Conservation (phyloP, 192 early-diverging fungal genomes). For the Dispira simplex region DNA sequence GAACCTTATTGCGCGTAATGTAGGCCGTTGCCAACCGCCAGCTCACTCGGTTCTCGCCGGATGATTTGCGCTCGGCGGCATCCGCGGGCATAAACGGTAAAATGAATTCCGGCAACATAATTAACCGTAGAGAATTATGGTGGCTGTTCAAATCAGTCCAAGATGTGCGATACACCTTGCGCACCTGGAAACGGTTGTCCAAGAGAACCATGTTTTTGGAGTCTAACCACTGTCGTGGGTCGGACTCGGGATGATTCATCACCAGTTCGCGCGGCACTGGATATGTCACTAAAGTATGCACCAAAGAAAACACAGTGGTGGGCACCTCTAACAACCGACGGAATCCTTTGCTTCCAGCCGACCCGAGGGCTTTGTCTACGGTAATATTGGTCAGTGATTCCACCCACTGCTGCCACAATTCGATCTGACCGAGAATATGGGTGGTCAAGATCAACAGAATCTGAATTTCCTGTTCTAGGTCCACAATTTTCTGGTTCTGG, state of each 20-base stretch:
- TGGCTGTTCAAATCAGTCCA: neutral
- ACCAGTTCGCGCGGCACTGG: too few species aligned
- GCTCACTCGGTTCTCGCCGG: neutral
- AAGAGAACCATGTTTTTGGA: neutral
- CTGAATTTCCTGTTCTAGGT: neutral
- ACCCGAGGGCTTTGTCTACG: neutral
- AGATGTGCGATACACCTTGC: slow-evolving; percentile 1
- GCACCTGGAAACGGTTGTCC: neutral
- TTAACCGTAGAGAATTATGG: neutral
- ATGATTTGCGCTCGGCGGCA: neutral
- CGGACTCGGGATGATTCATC: too few species aligned
- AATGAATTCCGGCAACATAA: neutral
- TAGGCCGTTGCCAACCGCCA: slow-evolving; percentile 3
- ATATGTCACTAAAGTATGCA: neutral
- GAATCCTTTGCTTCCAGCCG: neutral
- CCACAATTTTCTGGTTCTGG: neutral
- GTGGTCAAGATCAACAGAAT: neutral
- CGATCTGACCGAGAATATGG: neutral
- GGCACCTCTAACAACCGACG: neutral
- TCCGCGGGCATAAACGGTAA: neutral
- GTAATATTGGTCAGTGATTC: neutral
- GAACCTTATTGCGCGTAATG: neutral
- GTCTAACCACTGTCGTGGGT: too few species aligned
- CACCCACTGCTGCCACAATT: slow-evolving; percentile 4
- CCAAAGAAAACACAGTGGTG: neutral